Base-by-base conservation (phyloP, 768 basidiomycete species). In the Boletus coccyginus region DNA sequence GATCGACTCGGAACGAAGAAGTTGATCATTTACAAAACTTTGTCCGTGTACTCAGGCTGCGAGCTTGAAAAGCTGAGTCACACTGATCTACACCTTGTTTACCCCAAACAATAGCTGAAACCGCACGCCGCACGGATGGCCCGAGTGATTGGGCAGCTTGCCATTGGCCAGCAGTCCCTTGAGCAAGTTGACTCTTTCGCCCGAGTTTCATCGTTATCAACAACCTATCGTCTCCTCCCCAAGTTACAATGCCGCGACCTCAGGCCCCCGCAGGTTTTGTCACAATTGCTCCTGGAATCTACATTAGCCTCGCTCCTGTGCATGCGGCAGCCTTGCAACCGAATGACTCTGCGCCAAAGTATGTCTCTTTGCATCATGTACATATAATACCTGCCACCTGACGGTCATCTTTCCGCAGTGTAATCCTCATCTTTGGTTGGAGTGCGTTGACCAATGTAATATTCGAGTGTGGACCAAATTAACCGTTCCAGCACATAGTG, bases 371-470 rank as follows among this genome's bases (percentile, higher is more conserved):
- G 3, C 7, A 7, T 10, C n/a, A n/a, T n/a, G n/a, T n/a, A n/a
- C 5, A 27, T 5, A 27, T 10, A 27, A 24, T 11, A 14, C 11
- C 0, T 29, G 11, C 19, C 31, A 7, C 14, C 21, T 57, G 24
- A 67, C 40, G 9, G 5, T 52, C 4, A 0, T 11, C 27, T 46
- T 36, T 40, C 19, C 24, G 8, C 43, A 69, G 68, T 12, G 58
- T 71, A 10, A 71, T 69, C 44, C 63, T 69, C 16, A 62, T 69
- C 16, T 70, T 69, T 19, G 70, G 68, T 24, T 69, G 70, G 68
- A 65, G 68, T 69, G 40, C 31, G 68, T 58, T 19, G 24, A 17
- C 31, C 13, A 7, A 27, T 21, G 16, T 14, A 16, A 33, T 2
- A 3, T 5, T 10, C 10, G n/a, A 45, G 9, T 33, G 2, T 44